phyloP scores from a whole-genome alignment of 164 flowering plant species.

The Annona cherimola region DNA sequence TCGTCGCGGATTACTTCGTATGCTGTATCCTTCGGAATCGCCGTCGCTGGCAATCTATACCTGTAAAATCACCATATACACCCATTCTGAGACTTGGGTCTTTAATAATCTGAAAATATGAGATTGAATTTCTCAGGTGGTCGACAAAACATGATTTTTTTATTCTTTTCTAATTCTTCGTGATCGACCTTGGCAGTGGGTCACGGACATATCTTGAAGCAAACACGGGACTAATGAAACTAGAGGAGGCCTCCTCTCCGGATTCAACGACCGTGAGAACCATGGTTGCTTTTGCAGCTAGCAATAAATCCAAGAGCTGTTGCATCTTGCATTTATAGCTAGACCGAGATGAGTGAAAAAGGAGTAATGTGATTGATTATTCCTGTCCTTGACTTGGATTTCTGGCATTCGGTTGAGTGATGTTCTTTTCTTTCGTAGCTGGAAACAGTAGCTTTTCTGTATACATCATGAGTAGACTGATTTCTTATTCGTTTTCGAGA shows the following conservation, averaged over 20 bases:
- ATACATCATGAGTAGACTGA: too few relatives aligned
- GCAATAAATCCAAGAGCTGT: not conserved
- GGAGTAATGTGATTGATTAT: not conserved
- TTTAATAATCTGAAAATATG: too few relatives aligned
- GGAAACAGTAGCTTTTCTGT: not conserved
- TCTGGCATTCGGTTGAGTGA: not conserved
- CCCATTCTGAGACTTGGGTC: not conserved
- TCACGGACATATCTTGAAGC: slow-evolving; percentile 23
- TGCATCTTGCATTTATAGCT: not conserved
- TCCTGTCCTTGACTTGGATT: not conserved
- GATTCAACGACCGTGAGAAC: slow-evolving; percentile 1
- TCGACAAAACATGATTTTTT: too few relatives aligned
- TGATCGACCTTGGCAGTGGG: slow-evolving; percentile 17
- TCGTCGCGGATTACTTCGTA: slow-evolving; percentile 30
- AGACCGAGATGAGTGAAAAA: not conserved
- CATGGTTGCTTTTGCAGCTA: not conserved
- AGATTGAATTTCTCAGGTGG: too few relatives aligned
- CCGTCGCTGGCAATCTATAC: slow-evolving; percentile 19
- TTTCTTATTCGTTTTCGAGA: too few relatives aligned
- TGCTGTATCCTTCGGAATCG: slow-evolving; percentile 29
- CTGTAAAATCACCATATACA: slow-evolving; percentile 1
- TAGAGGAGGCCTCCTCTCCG: not conserved
- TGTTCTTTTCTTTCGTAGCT: not conserved
- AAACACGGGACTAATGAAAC: slow-evolving; percentile 12
- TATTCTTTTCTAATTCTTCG: too few relatives aligned